These are phyloP conservation scores for Penicillium sp. DNA, from an alignment of 2,329 filamentous ascomycete genomes.

Conservation along the genomic window DNA sequence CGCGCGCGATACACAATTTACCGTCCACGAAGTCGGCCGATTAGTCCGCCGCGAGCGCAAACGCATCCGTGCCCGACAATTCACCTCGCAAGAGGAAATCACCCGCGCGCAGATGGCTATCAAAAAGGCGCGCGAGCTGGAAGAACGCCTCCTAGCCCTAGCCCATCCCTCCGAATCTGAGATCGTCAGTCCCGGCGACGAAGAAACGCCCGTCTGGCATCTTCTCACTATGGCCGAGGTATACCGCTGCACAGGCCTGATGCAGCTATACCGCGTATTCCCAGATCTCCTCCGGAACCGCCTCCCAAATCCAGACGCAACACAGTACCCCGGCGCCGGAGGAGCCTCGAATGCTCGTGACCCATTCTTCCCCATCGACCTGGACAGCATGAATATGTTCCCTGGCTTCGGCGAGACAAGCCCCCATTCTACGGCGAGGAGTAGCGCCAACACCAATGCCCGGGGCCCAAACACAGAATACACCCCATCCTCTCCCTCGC, in stretches of 20 bases:
- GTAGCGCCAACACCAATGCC: background rate
- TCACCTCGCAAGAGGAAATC: conserved; percentile 42
- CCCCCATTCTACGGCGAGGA: background rate
- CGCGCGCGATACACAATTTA: conserved; percentile 39
- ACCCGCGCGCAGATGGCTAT: conserved; percentile 37
- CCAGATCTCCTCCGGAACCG: conserved; percentile 53
- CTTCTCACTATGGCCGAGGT: conserved; percentile 56
- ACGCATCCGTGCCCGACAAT: conserved; percentile 36
- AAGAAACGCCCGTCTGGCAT: conserved; percentile 55
- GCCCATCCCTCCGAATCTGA: conserved; percentile 50
- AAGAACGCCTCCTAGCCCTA: conserved; percentile 50
- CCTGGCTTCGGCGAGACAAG: conserved; percentile 17
- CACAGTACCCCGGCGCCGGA: conserved; percentile 2
- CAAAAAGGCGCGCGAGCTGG: conserved; percentile 42
- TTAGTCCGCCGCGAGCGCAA: conserved; percentile 39
- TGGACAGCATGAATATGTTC: conserved; percentile 26
- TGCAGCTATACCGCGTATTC: conserved; percentile 58
- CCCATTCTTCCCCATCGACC: conserved; percentile 26
- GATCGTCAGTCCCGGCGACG: conserved; percentile 54
- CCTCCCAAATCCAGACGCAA: conserved; percentile 27
- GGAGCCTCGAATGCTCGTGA: conserved; percentile 12
- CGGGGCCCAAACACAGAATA: background rate
- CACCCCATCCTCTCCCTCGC: background rate
- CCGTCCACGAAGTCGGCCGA: conserved; percentile 50
- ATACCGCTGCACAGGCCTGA: conserved; percentile 54